Conservation (phyloP, 805 yeast species). For the Torulaspora gathmanii region DNA sequence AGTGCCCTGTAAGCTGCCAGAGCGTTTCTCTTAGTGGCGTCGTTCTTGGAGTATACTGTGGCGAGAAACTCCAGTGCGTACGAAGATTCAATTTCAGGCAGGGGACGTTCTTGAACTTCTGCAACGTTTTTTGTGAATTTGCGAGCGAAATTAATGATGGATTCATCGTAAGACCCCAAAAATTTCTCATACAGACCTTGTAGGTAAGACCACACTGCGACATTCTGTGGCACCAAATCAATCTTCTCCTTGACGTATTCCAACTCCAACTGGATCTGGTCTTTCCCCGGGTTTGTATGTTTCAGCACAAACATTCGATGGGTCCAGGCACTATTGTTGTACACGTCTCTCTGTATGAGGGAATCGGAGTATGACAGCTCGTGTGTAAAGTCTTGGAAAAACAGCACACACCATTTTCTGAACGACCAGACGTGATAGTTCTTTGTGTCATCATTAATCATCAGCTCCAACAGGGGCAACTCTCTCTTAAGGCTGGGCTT, state of each 20-base stretch:
- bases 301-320: constrained; percentile 63
- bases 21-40: constrained; percentile 37
- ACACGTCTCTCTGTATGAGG: constrained; percentile 56
- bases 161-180: constrained; percentile 30
- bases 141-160: constrained; percentile 44
- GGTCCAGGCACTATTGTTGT: constrained; percentile 93
- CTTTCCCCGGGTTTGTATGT: constrained; percentile 21
- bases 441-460: constrained; percentile 76
- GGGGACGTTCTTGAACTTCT: constrained; percentile 17
- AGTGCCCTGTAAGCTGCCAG: constrained; percentile 47
- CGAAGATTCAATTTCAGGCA: constrained; percentile 42
- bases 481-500: constrained; percentile 45
- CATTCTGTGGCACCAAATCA: constrained; percentile 66
- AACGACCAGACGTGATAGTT: constrained; percentile 98
- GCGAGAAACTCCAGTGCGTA: constrained; percentile 64
- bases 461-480: constrained; percentile 55
- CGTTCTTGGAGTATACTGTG: constrained; percentile 39
- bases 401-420: constrained; percentile 71
- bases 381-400: constrained; percentile 44
- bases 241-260: constrained; percentile 49
- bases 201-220: constrained; percentile 82
- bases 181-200: constrained; percentile 47
- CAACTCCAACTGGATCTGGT: constrained; percentile 45
- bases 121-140: constrained; percentile 38
- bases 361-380: constrained; percentile 51